Evolutionary conservation across 345 rosid species (phyloP), one percentile per base, ranked within the genome.

Genomic region (Eucalyptus cloeziana): DNA sequence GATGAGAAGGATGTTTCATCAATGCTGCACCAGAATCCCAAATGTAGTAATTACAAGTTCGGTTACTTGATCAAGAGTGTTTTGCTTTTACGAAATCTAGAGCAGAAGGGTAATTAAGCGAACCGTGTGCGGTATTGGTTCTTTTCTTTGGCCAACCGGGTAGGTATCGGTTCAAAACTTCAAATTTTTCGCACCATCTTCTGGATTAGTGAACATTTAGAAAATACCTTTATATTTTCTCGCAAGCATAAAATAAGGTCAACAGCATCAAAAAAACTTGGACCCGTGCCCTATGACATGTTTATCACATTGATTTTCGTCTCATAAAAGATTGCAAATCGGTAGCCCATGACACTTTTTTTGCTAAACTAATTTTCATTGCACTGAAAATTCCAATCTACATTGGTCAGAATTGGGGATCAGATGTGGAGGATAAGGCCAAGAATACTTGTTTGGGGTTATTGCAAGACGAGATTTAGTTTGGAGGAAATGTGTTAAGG

Each of bases 341-440:
- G 24, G 1, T 15, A 8, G 12, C 79, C 22, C 12, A 17, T 31
- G 79, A 69, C 11, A 3, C 13, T 16, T 31, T 8, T 24, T n/a
- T 31, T 31, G 21, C 43, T 31, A 5, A 33, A 69, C 25, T 17
- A 71, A 71, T 19, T 19, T 71, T 71, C 9, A 1, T 71, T 7
- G 22, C 7, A 17, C 0, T 1, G 0, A 71, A 71, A 37, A 71
- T 19, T 37, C 13, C 45, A 71, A 37, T 71, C 25, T 37, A 19
- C 45, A 10, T 17, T 40, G 13, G 1, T 17, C 3, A 64, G 4
- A 27, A 15, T 67, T 15, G 16, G 11, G 11, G 43, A 67, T 67
- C 79, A 7, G 5, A 67, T 3, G 22, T 31, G 10, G 22, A 67
- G 11, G 22, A 37, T 31, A 19, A 19, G 79, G 11, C 7, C 5